Base-by-base conservation (phyloP, 129 eudicot species). In the Escallonia rubra region DNA sequence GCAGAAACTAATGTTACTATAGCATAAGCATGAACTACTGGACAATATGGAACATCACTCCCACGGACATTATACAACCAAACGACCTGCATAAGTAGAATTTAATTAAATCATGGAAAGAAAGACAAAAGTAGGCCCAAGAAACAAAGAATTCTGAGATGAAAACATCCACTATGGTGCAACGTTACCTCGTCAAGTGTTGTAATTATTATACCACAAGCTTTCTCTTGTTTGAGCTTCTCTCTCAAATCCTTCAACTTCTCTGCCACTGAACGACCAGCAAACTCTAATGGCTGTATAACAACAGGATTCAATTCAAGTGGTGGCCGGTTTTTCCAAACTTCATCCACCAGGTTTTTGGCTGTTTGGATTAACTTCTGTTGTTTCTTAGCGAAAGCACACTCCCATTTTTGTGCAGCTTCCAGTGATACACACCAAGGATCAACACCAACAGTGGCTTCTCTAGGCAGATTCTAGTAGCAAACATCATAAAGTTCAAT, bases 1-100 rank as follows among this genome's bases (percentile, higher is more conserved):
- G 99, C 95, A 4, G 90, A 86, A 39, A 60, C 58, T 53, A 69
- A 74, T 16, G 99, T 94, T 51, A 94, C 95, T 45, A 94, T 74
- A 59, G 95, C 99, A 83, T 72, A 94, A 42, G 99, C 86, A 77
- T 94, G 96, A 70, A 94, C 97, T 76, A 94, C 96, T 11, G 99
- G 99, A 75, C 85, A 84, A 73, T 89, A 89, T 4, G 96, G 72
- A 60, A 94, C 97, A 69, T 94, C 99, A 83, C 72, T 66, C 12
- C 99, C 99, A 62, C 99, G 96, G 23, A 94, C 66, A 51, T 94
- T 94, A 69, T 70, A 94, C 68, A 94, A 69, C 99, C 99, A 94
- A 44, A 93, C 99, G 70, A 94, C 96, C 99, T 93, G 80, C 59
- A 72, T 14, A 65, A 12, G 13, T 52, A 7, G 55, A 41, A 54